Evolutionary conservation across 345 rosid species (phyloP), one percentile per base, ranked within the genome.

Genomic region (Hibiscus mutabilis): DNA sequence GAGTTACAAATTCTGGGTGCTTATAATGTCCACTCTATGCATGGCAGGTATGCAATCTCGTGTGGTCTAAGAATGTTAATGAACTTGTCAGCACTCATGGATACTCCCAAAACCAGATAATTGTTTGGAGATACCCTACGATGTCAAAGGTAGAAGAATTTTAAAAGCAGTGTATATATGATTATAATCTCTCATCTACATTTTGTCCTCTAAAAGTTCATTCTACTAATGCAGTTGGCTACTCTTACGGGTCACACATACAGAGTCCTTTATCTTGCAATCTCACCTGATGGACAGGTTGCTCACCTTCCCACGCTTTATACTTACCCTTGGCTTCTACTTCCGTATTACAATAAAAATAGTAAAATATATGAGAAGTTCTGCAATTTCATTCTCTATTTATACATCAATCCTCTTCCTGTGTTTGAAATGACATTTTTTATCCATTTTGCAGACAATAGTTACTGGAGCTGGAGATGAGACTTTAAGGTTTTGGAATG

Each of bases 381-480:
- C 19, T 18, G 63, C 31, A 24, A n/a, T 40, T 15, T 29, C 12
- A 5, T 19, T n/a, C 9, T 58, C n/a, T 15, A 42, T 69, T 21
- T 47, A 6, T 69, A 70, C 14, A 16, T 7, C 14, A 22, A 14
- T 49, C n/a, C 68, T 47, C 60, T 49, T 59, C 19, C 2, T 42
- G 2, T 47, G 68, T 57, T 42, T 72, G 49, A n/a, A 57, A 31
- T 75, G n/a, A 47, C 15, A 2, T 3, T 60, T 58, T 37, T 8
- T 14, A 3, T 16, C 5, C 16, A 22, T 12, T 19, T 31, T 76
- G 78, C 88, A 96, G 99, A 91, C 92, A 11, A 96, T 96, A 21
- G 99, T 92, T 78, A 92, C 99, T 0, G 99, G 99, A 80, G 99
- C 99, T 63, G 99, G 99, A 73, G 98, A 96, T 74, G 99, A 96